Evolutionary conservation across 768 basidiomycete species (phyloP), one percentile per base, ranked within the genome.

Genomic region (Phanerodontia chrysosporium): DNA sequence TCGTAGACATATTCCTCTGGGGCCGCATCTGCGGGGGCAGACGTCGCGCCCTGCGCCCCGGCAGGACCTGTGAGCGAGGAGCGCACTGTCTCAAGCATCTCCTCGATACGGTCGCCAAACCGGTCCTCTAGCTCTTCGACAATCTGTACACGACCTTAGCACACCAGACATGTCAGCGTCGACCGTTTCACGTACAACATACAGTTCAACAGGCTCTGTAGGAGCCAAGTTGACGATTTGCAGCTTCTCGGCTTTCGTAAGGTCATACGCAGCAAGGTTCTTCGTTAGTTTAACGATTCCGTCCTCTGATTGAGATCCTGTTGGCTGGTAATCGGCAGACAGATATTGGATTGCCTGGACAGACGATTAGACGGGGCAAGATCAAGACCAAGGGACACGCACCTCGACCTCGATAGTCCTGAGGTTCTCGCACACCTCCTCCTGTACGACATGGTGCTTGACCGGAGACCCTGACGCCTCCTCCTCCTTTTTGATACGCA

Each of bases 191-290:
- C 92, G 48, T 63, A 95, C 94, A 58, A 92, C 89, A 67, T 97
- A 95, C 25, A 97, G 83, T 69, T 95, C 92, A 25, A 96, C 92
- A 0, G 85, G 77, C 49, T 85, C 80, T 7, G 83, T 86, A 1
- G 95, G 95, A 0, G 87, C 88, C 5, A 96, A 79, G 67, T 98
- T 97, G n/a, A 92, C 86, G 35, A 97, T 80, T 67, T 95, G 92
- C 2, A 97, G 78, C 67, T 95, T 94, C 77, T 98, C 95, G 2
- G 89, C 84, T 66, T 95, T 97, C 1, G 94, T 95, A 61, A 98
- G 76, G 32, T 82, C 79, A 62, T 84, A 89, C 21, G 83, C 75
- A 1, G 83, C 80, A 10, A 98, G 82, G 39, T 76, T 76, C 58
- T 83, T 81, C 18, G 89, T 83, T 13, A 97, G 84, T 57, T 77